Evolutionary conservation across 805 yeast genomes (phyloP), one percentile per base, ranked within the genome.

Genomic region (Candida wancherniae): DNA sequence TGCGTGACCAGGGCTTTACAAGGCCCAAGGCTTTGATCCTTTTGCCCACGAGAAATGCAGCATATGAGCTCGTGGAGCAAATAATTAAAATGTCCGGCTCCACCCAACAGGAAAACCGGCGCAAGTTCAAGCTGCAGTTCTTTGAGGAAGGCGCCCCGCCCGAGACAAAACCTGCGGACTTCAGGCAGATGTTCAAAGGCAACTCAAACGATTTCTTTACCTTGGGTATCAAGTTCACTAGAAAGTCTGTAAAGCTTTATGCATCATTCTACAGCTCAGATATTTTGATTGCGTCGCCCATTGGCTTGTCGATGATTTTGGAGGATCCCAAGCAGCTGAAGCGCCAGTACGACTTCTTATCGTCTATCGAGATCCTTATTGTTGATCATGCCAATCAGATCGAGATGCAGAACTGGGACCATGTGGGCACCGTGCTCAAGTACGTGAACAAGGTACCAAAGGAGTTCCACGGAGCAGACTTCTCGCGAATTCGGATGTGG

Each of bases 361-460:
- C 94, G 19, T 87, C 97, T 2, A 84, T 92, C 43, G 98, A 92
- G 55, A 56, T 92, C 3, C 57, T 81, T 29, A 61, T 88, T 12
- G 58, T 86, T 22, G 98, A 92, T 57, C 84, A 84, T 47, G 76
- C 92, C 9, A 87, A 87, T 50, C 84, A 86, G 18, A 67, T 88
- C 42, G 83, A 84, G 50, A 83, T 82, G 83, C 98, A 92, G 58
- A 86, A 88, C 50, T 83, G 97, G 88, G 82, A 82, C 21, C 95
- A 90, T 58, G 70, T 92, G 6, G 57, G 56, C 18, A 77, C 79
- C 10, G 71, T 78, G 5, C 63, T 80, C 44, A 76, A 77, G 40
- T 77, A 80, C 51, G 44, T 87, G 34, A 87, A 88, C 57, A 63
- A 69, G 34, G 75, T 87, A 26, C 97, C 97, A 5, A 74, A 75